A percentile compares a stretch with the other conserved stretches of the same genome.
phyloP scores from a whole-genome alignment of 352 stramenopile genomes.

The Phytophthora sansomeana region DNA sequence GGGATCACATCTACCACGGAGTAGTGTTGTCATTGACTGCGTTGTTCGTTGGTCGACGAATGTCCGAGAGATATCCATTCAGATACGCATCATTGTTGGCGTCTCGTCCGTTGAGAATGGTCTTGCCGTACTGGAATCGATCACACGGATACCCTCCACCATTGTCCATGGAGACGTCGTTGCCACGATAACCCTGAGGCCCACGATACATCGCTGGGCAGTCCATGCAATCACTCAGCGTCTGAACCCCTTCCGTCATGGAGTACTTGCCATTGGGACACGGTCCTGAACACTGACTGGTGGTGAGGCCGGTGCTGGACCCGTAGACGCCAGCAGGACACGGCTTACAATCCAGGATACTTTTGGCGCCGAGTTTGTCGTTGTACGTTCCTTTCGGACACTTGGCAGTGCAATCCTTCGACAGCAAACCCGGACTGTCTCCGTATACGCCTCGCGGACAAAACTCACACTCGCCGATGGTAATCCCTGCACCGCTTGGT shows the following conservation, averaged over 20 bases:
- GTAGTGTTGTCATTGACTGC: slow-evolving; percentile 39
- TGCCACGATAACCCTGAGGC: slow-evolving; percentile 62
- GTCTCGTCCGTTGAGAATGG: slow-evolving; percentile 49
- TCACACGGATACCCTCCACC: slow-evolving; percentile 74
- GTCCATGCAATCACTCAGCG: slow-evolving; percentile 65
- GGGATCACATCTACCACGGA: slow-evolving; percentile 11
- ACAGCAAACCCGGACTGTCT: slow-evolving; percentile 63
- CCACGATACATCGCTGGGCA: slow-evolving; percentile 68
- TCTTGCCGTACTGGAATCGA: slow-evolving; percentile 60
- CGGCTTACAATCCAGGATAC: slow-evolving; percentile 68
- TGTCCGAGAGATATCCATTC: slow-evolving; percentile 41
- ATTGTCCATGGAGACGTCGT: slow-evolving; percentile 43
- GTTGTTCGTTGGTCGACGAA: slow-evolving; percentile 37
- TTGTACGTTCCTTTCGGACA: slow-evolving; percentile 82
- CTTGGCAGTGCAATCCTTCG: slow-evolving; percentile 70
- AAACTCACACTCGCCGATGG: slow-evolving; percentile 67
- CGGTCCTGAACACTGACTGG: slow-evolving; percentile 60
- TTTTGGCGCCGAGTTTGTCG: slow-evolving; percentile 62
- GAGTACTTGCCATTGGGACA: slow-evolving; percentile 80
- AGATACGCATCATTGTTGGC: slow-evolving; percentile 35
- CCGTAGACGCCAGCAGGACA: slow-evolving; percentile 75
- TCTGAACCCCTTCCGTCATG: slow-evolving; percentile 59
- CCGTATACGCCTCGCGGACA: slow-evolving; percentile 82
- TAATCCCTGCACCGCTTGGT: slow-evolving; percentile 47
- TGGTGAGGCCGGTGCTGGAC: slow-evolving; percentile 58